Percentiles rank a stretch among this genome's conserved stretches.
phyloP scores from a whole-genome alignment of 2,329 filamentous ascomycete genomes.

The Hymenoscyphus fraxineus region DNA sequence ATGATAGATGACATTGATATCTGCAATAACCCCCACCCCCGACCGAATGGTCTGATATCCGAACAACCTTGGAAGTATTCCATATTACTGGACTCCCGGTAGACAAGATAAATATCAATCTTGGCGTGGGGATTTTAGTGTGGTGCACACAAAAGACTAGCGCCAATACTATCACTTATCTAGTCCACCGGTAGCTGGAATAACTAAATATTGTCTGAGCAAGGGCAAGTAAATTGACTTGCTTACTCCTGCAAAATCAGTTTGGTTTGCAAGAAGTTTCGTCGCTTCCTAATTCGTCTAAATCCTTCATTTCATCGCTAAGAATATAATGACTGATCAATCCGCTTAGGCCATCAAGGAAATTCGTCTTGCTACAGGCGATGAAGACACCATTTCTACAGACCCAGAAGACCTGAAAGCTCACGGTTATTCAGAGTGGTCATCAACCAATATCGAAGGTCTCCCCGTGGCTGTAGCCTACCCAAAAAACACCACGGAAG shows the following conservation, averaged over 20 bases:
- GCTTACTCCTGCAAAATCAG: background rate
- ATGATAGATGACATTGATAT: background rate
- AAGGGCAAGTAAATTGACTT: background rate
- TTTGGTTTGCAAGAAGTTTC: background rate
- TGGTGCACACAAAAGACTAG: no score
- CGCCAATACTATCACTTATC: no score
- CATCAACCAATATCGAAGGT: slow-evolving; percentile 55
- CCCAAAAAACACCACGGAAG: slow-evolving; percentile 57
- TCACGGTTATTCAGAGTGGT: slow-evolving; percentile 68
- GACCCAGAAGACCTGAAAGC: slow-evolving; percentile 58
- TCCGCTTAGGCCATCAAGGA: slow-evolving; percentile 48
- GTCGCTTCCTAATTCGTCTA: background rate
- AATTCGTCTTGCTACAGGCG: slow-evolving; percentile 47
- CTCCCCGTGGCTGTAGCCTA: slow-evolving; percentile 63
- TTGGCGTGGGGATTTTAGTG: no score
- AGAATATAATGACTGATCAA: background rate
- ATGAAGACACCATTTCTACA: slow-evolving; percentile 57
- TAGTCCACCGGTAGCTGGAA: no score
- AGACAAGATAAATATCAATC: no score
- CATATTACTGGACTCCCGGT: background rate
- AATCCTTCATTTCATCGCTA: background rate
- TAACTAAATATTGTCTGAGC: no score
- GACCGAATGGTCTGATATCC: background rate
- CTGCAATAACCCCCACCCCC: background rate
- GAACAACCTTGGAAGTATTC: background rate